Evolutionary conservation across 2,329 filamentous ascomycete species (phyloP).

Genomic region (Neonectria hederae): DNA sequence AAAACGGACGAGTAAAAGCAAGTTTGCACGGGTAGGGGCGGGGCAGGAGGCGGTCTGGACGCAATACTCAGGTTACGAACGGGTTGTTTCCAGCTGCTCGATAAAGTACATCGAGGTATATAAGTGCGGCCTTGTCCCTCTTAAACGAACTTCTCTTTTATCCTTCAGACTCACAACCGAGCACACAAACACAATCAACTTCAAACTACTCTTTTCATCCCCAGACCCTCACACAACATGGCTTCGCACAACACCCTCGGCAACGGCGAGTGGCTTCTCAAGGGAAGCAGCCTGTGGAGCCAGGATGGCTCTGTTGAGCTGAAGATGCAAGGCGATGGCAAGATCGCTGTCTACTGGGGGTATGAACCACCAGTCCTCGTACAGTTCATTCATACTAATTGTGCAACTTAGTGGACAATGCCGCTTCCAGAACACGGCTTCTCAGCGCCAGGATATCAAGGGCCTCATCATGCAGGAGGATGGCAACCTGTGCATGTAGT

Average conservation of each 20-base stretch:
- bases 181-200: neutral
- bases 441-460: conserved; percentile 43
- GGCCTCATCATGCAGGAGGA: conserved; percentile 44
- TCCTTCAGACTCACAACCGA: neutral
- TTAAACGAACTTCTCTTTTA: neutral
- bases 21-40: neutral
- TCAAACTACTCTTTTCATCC: neutral
- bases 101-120: neutral
- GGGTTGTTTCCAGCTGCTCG: neutral
- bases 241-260: conserved; percentile 40
- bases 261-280: conserved; percentile 46
- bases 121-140: neutral
- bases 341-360: conserved; percentile 44
- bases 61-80: neutral
- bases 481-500: conserved; percentile 48
- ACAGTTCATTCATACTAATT: neutral
- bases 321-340: conserved; percentile 46
- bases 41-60: neutral
- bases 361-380: neutral
- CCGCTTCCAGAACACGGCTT: conserved; percentile 42
- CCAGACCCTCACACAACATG: neutral
- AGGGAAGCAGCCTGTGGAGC: conserved; percentile 44
- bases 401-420: conserved; percentile 34
- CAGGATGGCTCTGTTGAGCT: conserved; percentile 44
- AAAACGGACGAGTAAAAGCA: neutral